Conservation (phyloP, 495 filamentous ascomycete species). For the Neurospora sp. region DNA sequence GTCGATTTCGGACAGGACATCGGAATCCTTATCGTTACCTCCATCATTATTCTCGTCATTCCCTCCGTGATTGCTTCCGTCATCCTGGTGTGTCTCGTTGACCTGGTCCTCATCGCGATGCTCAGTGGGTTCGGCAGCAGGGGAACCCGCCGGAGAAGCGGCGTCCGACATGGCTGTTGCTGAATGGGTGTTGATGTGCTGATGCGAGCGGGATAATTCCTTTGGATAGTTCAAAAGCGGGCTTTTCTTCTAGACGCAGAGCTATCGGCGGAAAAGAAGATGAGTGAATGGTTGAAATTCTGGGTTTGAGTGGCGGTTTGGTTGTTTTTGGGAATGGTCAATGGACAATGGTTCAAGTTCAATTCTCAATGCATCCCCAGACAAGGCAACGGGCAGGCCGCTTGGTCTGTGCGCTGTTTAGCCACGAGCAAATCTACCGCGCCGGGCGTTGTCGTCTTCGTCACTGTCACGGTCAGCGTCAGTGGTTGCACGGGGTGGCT, state of each 20-base stretch:
- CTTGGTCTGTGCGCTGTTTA: not conserved
- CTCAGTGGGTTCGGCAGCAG: conserved; percentile 7
- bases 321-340: not conserved
- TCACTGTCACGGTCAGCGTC: not conserved
- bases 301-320: not conserved
- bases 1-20: conserved; percentile 87
- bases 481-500: not conserved
- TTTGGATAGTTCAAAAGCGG: not conserved
- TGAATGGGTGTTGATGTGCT: not conserved
- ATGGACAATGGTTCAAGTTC: not conserved
- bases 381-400: not conserved
- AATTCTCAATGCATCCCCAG: not conserved
- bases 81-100: conserved; percentile 14
- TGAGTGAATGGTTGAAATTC: not conserved
- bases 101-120: conserved; percentile 13
- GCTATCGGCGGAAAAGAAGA: not conserved
- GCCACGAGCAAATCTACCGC: not conserved
- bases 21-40: conserved; percentile 55
- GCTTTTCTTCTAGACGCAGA: not conserved
- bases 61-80: conserved; percentile 3
- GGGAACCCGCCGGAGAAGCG: conserved; percentile 21
- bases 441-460: not conserved
- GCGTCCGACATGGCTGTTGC: conserved; percentile 34
- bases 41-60: conserved; percentile 25
- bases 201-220: not conserved